Conservation (phyloP, 192 early-diverging fungal genomes). For the Backusella tuberculispora region DNA sequence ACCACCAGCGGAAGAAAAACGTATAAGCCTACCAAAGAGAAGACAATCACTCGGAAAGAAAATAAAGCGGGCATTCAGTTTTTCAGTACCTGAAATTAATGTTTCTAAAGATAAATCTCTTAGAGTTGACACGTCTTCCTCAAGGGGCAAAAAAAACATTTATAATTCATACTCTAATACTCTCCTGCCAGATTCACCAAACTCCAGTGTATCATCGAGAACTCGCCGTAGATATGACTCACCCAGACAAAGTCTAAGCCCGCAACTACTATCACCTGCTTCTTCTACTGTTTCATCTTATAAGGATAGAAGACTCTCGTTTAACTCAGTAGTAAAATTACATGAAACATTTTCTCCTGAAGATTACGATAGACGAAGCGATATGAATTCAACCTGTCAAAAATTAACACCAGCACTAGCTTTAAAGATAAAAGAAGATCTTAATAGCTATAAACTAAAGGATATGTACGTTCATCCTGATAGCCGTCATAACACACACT, state of each 20-base stretch:
- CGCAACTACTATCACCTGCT: conserved; percentile 18
- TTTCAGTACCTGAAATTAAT: not conserved
- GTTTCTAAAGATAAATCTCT: not conserved
- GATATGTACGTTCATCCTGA: conserved; percentile 92
- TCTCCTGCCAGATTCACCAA: conserved; percentile 12
- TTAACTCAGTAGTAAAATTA: conserved; percentile 3
- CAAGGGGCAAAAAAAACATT: not conserved
- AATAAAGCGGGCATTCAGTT: conserved; percentile 16
- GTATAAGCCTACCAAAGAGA: not conserved
- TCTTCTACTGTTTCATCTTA: conserved; percentile 11
- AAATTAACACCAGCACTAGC: conserved; percentile 86
- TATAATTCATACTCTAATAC: not conserved
- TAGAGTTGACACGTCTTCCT: not conserved
- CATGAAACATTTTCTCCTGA: conserved; percentile 70
- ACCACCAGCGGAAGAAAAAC: not conserved
- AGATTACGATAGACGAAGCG: conserved; percentile 90
- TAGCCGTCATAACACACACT: conserved; percentile 73
- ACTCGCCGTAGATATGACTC: not conserved
- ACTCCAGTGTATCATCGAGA: conserved; percentile 13
- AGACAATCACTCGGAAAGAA: conserved; percentile 14
- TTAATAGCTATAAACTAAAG: conserved; percentile 91
- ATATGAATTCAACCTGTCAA: conserved; percentile 77
- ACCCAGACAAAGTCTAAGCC: not conserved
- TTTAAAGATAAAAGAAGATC: conserved; percentile 86
- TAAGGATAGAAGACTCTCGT: not conserved